Evolutionary conservation across 805 yeast species (phyloP).

Genomic region (Wickerhamomyces hampshirensis): DNA sequence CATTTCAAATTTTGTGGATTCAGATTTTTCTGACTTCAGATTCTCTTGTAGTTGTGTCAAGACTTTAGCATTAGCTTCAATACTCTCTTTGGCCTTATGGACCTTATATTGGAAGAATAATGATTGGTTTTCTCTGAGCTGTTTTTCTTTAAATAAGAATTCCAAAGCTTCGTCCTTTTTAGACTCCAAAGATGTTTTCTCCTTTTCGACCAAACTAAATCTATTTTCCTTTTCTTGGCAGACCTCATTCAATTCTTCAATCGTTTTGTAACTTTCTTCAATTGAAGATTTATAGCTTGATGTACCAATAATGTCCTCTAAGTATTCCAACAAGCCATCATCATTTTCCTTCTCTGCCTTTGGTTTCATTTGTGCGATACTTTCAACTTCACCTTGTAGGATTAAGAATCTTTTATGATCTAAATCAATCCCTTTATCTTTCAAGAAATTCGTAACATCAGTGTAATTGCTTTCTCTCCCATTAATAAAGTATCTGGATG

Average conservation of each 20-base stretch:
- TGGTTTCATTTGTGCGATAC: constrained; percentile 97
- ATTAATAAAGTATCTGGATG: constrained; percentile 76
- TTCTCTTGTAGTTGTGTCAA: constrained; percentile 37
- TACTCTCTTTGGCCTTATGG: constrained; percentile 33
- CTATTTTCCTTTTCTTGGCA: constrained; percentile 80
- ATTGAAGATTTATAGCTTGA: constrained; percentile 74
- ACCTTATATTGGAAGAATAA: constrained; percentile 51
- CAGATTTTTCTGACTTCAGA: constrained; percentile 38
- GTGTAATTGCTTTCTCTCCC: constrained; percentile 65
- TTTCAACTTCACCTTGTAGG: constrained; percentile 96
- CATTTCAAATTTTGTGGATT: constrained; percentile 35
- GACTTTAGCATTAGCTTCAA: constrained; percentile 34
- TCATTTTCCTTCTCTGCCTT: constrained; percentile 90
- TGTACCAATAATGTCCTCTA: constrained; percentile 97
- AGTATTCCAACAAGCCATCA: constrained; percentile 89
- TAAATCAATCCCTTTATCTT: constrained; percentile 83
- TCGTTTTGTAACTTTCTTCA: constrained; percentile 52
- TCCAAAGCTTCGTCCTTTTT: constrained; percentile 66
- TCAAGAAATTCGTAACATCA: constrained; percentile 70
- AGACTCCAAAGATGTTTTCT: constrained; percentile 56
- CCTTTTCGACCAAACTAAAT: constrained; percentile 74
- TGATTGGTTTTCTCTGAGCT: constrained; percentile 47
- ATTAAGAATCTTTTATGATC: constrained; percentile 93
- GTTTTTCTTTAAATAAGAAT: constrained; percentile 61
- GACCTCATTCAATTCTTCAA: constrained; percentile 73